These are phyloP conservation scores for Cyclotella distinguenda DNA, from an alignment of 108 stramenopile species.

Conservation along the genomic window DNA sequence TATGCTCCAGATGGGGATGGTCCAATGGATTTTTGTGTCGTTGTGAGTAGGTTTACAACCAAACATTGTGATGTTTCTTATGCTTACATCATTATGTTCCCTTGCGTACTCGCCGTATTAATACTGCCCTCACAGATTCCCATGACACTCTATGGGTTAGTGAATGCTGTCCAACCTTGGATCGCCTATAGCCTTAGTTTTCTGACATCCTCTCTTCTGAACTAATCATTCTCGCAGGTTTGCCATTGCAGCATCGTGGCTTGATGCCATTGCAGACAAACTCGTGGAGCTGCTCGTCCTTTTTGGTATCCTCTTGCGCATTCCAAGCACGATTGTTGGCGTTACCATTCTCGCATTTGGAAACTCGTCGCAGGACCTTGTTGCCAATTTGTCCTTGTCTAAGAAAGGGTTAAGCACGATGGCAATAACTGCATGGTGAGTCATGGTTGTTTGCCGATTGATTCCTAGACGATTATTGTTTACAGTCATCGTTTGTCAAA, in stretches of 20 bases:
- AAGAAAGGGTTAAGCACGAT: constrained; percentile 91
- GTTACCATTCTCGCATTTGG: constrained; percentile 96
- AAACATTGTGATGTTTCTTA: not conserved
- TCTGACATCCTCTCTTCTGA: not conserved
- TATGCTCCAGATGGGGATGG: constrained; percentile 81
- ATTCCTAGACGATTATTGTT: not conserved
- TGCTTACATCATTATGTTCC: not conserved
- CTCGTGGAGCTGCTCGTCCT: constrained; percentile 84
- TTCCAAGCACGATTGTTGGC: constrained; percentile 87
- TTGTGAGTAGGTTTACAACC: constrained; percentile 18
- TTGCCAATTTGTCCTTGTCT: constrained; percentile 93
- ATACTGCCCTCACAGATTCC: constrained; percentile 42
- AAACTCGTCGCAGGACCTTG: constrained; percentile 89
- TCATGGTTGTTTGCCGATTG: not conserved
- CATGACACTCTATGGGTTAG: constrained; percentile 72
- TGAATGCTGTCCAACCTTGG: not conserved
- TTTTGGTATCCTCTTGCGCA: constrained; percentile 77
- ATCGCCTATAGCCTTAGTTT: not conserved
- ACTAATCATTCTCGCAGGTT: no score
- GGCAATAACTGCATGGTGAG: constrained; percentile 72
- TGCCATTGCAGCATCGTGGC: constrained; percentile 89
- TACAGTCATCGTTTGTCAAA: not conserved
- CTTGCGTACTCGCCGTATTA: not conserved
- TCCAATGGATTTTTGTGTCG: constrained; percentile 65
- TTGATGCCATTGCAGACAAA: constrained; percentile 91